Base-by-base conservation (phyloP, 768 basidiomycete species). In the Tricholoma hemisulphureum region DNA sequence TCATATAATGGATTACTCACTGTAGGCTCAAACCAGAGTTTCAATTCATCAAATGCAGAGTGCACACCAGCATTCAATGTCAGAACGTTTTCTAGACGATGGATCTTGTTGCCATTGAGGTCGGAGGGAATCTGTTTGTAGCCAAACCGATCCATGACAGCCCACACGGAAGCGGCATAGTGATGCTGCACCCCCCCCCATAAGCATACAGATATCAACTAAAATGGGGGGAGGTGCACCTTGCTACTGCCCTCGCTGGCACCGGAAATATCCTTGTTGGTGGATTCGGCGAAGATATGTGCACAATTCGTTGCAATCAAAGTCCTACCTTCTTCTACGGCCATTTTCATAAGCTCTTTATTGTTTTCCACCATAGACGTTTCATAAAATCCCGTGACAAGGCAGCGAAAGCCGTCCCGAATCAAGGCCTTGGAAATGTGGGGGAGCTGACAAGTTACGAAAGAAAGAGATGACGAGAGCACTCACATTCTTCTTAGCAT, bases 371-470 rank as follows among this genome's bases (percentile, higher is more conserved):
- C 41, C 6, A 55, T 56, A 28, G 26, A 20, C 5, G 5, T 21
- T 45, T 76, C 74, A 51, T 69, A 61, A 24, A 29, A 20, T 49
- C 67, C 69, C 11, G 70, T 69, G 6, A 75, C 57, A 9, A 73
- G 60, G 55, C 76, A 78, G 46, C 64, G 69, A 62, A 58, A 73
- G 4, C 63, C 66, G 56, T 78, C 75, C 28, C 76, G 71, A 41
- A 70, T 53, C 18, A 76, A 64, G 48, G 77, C 73, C 75, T 74
- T 20, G 18, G 20, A 46, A 37, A 23, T 11, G 52, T 6, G 23
- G 37, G 26, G 23, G 37, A 29, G 24, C 26, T 55, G 13, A 14
- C 13, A 34, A 43, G 49, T 6, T 46, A 35, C 13, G 24, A 13
- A 21, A 16, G 20, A 16, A 46, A 32, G 26, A 43, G 20, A 58